Base-by-base conservation (phyloP, 805 yeast species). In the Candida ipomoeae region DNA sequence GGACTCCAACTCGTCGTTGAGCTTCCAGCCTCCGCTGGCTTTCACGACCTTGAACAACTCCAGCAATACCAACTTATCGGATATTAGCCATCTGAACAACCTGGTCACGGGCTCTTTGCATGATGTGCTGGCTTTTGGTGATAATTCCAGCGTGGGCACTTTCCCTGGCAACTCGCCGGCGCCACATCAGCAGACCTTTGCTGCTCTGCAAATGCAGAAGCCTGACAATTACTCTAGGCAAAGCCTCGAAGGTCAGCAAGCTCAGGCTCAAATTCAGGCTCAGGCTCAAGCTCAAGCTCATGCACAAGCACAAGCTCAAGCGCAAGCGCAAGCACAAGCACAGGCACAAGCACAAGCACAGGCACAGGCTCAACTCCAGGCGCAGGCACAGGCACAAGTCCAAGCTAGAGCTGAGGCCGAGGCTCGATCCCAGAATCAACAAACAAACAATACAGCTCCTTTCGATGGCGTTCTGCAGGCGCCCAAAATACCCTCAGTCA, bases 11-110 rank as follows among this genome's bases (percentile, higher is more conserved):
- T 45, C 50, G 41, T 55, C 58, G 6, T 56, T 69, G 50, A 60
- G 57, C 44, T 73, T 72, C 55, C 68, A 66, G 47, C 78, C 78
- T 3, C 77, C 77, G 0, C 58, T 67, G 5, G 63, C 58, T n/a
- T 73, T 73, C 56, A 73, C 77, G 14, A 70, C 69, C 48, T 60
- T 73, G 53, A 67, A 66, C 55, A 73, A 73, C 55, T 59, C 60
- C 50, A 69, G 75, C 55, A 70, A 63, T 49, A 69, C 76, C 10
- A 71, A 73, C 51, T 58, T 73, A 40, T 67, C 73, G 4, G 76
- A 70, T 21, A 62, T 66, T 31, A 67, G 71, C 50, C 49, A 48
- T 32, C 63, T 60, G 52, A 54, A 59, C 43, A 62, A 60, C 47
- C 49, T 48, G 31, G 50, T 39, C 7, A 38, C 48, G 15, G 52